Conservation (phyloP, 2,329 filamentous ascomycete species). For the Calonectria pseudoreteaudii region DNA sequence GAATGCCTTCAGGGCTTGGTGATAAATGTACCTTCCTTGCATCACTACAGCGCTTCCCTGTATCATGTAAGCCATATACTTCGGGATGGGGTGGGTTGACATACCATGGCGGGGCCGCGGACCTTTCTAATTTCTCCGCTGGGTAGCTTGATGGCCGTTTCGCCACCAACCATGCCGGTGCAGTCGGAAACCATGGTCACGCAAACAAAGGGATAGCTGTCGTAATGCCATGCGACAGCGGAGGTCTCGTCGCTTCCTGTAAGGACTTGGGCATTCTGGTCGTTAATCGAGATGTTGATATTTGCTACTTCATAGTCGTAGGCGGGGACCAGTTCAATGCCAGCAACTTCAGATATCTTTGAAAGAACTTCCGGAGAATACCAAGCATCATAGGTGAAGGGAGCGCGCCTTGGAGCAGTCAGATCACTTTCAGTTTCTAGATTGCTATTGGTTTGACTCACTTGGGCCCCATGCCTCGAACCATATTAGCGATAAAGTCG, state of each 20-base stretch:
- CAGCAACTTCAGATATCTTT: conserved; percentile 64
- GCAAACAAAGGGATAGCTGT: conserved; percentile 75
- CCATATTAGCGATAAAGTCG: conserved; percentile 68
- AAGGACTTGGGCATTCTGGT: conserved; percentile 54
- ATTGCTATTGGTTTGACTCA: conserved; percentile 62
- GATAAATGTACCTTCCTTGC: conserved; percentile 74
- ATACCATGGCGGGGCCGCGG: conserved; percentile 67
- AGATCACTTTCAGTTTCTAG: conserved; percentile 50
- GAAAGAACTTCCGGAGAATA: conserved; percentile 56
- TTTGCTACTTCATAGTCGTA: conserved; percentile 66
- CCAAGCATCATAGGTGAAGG: conserved; percentile 61
- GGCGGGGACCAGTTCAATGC: conserved; percentile 64
- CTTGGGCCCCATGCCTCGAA: conserved; percentile 60
- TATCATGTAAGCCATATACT: conserved; percentile 25
- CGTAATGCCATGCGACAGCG: conserved; percentile 70
- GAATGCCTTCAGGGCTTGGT: conserved; percentile 64
- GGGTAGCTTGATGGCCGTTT: conserved; percentile 67
- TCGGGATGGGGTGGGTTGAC: not conserved
- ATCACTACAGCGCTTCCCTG: conserved; percentile 71
- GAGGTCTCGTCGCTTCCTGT: conserved; percentile 50
- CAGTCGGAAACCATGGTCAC: conserved; percentile 75
- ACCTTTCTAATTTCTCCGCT: conserved; percentile 67
- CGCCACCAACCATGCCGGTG: conserved; percentile 71
- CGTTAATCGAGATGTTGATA: conserved; percentile 64
- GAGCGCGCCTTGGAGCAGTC: not conserved